Base-by-base conservation (phyloP, 352 stramenopile species). In the Pythium insidiosum region DNA sequence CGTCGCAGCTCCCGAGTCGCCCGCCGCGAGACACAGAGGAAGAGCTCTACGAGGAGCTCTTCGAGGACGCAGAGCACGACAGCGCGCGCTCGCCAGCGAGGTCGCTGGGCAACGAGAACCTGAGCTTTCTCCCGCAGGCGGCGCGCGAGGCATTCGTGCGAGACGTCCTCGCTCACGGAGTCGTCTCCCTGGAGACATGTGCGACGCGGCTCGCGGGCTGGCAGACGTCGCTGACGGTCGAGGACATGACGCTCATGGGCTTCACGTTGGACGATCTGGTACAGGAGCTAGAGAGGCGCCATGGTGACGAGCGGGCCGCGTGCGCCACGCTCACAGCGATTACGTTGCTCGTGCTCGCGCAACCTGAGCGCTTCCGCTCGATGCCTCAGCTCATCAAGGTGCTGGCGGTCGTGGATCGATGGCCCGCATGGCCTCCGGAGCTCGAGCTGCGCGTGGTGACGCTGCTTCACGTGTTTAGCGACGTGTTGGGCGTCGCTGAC, bases 251-350 rank as follows among this genome's bases (percentile, higher is more conserved):
- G 2, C 54, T 57, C 24, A 43, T 69, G 30, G 56, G 39, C 9
- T 47, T 73, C 28, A 50, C 44, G 6, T 70, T 86, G 22, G 54
- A 66, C 11, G 63, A 73, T 20, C 61, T 76, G n/a, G 38, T 78
- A 24, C 47, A 56, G 29, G 62, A 78, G 38, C 53, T 86, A 9
- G 56, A 73, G 42, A 64, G 6, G 6, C 36, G 43, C 1, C 71
- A 61, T 20, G 54, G 34, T 0, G 63, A 86, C 25, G 43, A 44
- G 0, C 23, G 43, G 12, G 55, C 59, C 1, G 53, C 44, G 20
- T 65, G 50, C 23, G 61, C 58, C 21, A 51, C 70, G 2, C 43
- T 83, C 7, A 53, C 78, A 7, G 61, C 68, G 3, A 65, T 83
- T 40, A 47, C 53, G 15, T 23, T 65, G 11, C 22, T 81, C 16